Evolutionary conservation across 768 basidiomycete genomes (phyloP).

Genomic region (Hemileccinum rubropunctum): DNA sequence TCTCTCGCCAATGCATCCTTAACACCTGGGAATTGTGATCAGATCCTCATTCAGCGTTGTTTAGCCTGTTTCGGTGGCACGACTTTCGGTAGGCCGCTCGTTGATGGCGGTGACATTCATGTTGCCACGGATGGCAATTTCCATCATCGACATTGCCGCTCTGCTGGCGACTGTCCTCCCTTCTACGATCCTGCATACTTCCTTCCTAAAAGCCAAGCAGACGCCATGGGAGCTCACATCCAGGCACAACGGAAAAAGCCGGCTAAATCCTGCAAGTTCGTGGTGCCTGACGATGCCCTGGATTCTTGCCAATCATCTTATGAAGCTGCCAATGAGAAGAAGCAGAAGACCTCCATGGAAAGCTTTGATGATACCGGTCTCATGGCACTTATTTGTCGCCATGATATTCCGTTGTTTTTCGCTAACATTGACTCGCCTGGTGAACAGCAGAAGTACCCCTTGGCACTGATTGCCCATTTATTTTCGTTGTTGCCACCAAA

Average conservation of each 20-base stretch:
- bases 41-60: constrained; percentile 23
- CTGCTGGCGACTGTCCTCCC: constrained; percentile 29
- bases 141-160: constrained; percentile 33
- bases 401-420: constrained; percentile 35
- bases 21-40: too few relatives aligned
- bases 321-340: constrained; percentile 22
- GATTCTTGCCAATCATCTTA: constrained; percentile 36
- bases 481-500: too few relatives aligned
- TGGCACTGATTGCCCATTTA: too few relatives aligned
- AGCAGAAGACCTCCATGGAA: constrained; percentile 21
- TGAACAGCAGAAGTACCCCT: constrained; percentile 30
- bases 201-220: constrained; percentile 34
- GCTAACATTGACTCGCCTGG: not conserved
- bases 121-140: constrained; percentile 39
- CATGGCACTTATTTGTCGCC: constrained; percentile 39
- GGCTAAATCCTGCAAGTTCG: constrained; percentile 4
- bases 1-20: too few relatives aligned
- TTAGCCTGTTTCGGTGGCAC: constrained; percentile 28
- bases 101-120: constrained; percentile 35
- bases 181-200: constrained; percentile 34
- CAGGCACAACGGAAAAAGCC: constrained; percentile 16
- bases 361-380: constrained; percentile 34
- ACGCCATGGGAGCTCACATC: constrained; percentile 31
- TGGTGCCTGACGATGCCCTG: constrained; percentile 35
- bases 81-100: constrained; percentile 4